A percentile compares a stretch with the other conserved stretches of the same genome.
Evolutionary conservation across 257 asterid genomes (phyloP).

Genomic region (Solanum piurae): DNA sequence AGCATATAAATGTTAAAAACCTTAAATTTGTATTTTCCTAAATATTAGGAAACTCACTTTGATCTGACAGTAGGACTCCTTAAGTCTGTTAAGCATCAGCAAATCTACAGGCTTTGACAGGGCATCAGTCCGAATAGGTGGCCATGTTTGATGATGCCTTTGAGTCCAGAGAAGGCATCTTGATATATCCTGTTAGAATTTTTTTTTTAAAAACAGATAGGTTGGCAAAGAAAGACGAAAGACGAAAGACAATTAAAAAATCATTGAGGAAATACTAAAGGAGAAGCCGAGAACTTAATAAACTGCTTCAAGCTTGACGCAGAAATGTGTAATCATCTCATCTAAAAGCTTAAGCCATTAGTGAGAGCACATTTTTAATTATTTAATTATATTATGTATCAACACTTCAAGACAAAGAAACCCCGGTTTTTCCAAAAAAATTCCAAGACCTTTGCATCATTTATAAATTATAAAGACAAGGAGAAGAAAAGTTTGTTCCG

Average conservation of each 20-base stretch:
- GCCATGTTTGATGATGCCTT: constrained; percentile 99
- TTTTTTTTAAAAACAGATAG: background rate
- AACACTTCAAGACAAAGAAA: background rate
- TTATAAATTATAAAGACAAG: background rate
- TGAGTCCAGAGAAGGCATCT: constrained; percentile 99
- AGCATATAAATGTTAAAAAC: background rate
- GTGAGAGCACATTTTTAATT: background rate
- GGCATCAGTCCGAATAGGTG: constrained; percentile 89
- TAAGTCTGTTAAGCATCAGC: constrained; percentile 78
- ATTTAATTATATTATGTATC: background rate
- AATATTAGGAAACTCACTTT: constrained; percentile 40
- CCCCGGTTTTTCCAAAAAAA: background rate
- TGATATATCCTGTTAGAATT: constrained; percentile 69
- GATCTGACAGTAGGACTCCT: constrained; percentile 80
- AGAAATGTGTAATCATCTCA: background rate
- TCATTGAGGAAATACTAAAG: background rate
- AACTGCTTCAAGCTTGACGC: background rate
- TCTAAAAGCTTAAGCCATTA: background rate
- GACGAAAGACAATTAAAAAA: background rate
- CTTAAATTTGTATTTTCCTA: background rate
- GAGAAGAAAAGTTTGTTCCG: background rate
- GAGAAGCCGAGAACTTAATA: background rate
- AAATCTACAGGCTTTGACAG: constrained; percentile 77
- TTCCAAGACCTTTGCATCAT: background rate
- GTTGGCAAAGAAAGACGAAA: background rate